Conservation (phyloP, 2,329 filamentous ascomycete species). For the Fusarium neocosmosporiellum region DNA sequence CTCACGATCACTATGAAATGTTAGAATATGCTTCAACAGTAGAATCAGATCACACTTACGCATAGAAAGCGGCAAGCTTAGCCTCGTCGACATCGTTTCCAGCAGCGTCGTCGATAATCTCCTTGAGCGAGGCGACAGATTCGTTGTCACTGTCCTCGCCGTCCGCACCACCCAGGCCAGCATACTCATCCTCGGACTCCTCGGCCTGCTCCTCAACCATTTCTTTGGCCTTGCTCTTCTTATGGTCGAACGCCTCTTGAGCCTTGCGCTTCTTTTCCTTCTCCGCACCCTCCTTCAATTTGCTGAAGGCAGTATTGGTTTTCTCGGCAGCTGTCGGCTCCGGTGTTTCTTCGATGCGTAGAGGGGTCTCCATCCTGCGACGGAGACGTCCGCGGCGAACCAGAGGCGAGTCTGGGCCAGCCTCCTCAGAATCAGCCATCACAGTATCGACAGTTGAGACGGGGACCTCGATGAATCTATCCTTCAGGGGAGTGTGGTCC, state of each 20-base stretch:
- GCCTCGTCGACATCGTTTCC: conserved; percentile 82
- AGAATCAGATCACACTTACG: conserved; percentile 70
- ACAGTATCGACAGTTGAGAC: conserved; percentile 79
- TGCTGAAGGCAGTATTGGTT: conserved; percentile 68
- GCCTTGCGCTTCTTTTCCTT: conserved; percentile 64
- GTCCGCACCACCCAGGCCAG: conserved; percentile 88
- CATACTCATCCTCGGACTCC: conserved; percentile 98
- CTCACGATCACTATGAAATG: conserved; percentile 73
- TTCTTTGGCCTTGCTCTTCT: conserved; percentile 86
- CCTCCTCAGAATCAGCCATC: conserved; percentile 54
- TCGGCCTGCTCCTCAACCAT: conserved; percentile 95
- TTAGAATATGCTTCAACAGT: conserved; percentile 19
- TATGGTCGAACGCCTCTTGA: conserved; percentile 77
- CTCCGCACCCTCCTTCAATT: conserved; percentile 75
- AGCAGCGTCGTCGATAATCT: conserved; percentile 90
- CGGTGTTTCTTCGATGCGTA: conserved; percentile 35
- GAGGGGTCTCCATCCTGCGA: conserved; percentile 51
- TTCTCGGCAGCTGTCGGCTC: conserved; percentile 28
- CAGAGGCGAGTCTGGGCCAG: conserved; percentile 72
- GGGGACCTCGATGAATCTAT: conserved; percentile 73
- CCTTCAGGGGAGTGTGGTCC: conserved; percentile 76
- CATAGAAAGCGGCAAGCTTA: conserved; percentile 86
- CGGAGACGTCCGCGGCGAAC: conserved; percentile 68
- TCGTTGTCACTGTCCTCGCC: conserved; percentile 87
- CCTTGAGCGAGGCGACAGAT: conserved; percentile 75